Evolutionary conservation across 202 grass and related monocot species (phyloP).

Genomic region (Miscanthus sacchariflorus): DNA sequence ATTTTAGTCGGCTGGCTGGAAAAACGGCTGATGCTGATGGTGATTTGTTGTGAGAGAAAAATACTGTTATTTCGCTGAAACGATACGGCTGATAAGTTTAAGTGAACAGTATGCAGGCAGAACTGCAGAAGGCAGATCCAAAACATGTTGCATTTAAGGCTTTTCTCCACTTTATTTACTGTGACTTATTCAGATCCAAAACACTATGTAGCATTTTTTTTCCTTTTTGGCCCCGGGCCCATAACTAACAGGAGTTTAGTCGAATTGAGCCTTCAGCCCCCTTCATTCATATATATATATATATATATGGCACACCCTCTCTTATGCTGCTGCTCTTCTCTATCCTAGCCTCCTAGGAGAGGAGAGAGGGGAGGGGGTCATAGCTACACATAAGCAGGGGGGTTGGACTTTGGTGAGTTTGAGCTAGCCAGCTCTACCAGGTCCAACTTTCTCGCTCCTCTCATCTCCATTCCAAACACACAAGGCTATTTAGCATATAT

Average conservation of each 20-base stretch:
- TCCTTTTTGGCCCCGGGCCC: too few species aligned
- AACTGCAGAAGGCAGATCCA: too few species aligned
- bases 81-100: too few species aligned
- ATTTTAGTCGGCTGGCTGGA: too few species aligned
- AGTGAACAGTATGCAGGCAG: too few species aligned
- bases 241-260: background rate
- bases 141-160: constrained; percentile 29
- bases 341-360: background rate
- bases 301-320: background rate
- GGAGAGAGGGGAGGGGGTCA: too few species aligned
- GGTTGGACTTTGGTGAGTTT: constrained; percentile 10
- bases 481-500: background rate
- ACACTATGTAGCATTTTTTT: too few species aligned
- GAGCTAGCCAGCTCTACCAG: background rate
- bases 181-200: background rate
- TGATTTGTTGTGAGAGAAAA: too few species aligned
- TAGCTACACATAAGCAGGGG: too few species aligned
- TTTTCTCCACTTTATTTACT: background rate
- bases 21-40: too few species aligned
- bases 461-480: constrained; percentile 8
- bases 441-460: background rate
- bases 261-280: background rate
- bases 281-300: too few species aligned
- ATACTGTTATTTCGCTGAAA: too few species aligned
- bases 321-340: background rate